phyloP scores from a whole-genome alignment of 768 basidiomycete genomes.

The Gloeostereum incarnatum region DNA sequence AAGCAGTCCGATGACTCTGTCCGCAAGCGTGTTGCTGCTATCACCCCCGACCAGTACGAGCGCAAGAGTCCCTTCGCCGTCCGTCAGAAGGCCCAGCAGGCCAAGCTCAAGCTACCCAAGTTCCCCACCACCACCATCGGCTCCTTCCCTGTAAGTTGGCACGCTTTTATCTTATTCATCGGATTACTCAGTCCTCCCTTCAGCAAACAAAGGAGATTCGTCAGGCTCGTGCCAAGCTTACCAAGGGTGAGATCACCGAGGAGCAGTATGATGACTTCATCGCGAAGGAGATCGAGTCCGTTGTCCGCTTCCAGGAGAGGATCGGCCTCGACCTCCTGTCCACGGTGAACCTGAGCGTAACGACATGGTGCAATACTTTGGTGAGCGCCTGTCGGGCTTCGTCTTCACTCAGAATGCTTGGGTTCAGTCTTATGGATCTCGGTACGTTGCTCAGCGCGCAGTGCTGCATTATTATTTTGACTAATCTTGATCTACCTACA shows the following conservation, averaged over 20 bases:
- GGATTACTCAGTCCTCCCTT: conserved; percentile 1
- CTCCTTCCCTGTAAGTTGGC: conserved; percentile 76
- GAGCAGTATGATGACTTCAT: conserved; percentile 95
- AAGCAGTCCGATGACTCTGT: conserved; percentile 87
- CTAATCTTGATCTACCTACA: conserved; percentile 15
- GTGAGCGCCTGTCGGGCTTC: conserved; percentile 90
- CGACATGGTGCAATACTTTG: conserved; percentile 99
- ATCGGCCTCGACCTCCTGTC: conserved; percentile 94
- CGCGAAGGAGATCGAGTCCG: conserved; percentile 90
- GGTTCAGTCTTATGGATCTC: conserved; percentile 99
- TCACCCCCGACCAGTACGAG: conserved; percentile 78
- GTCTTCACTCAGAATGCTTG: conserved; percentile 98
- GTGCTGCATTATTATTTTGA: conserved; percentile 3
- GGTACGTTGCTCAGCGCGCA: conserved; percentile 46
- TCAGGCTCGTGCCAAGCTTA: conserved; percentile 88
- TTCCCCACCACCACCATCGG: conserved; percentile 99
- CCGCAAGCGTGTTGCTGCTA: conserved; percentile 88
- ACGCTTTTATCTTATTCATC: not conserved
- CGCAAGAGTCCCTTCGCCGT: conserved; percentile 84
- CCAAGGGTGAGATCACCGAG: conserved; percentile 81
- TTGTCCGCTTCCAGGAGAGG: conserved; percentile 95
- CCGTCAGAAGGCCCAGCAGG: conserved; percentile 83
- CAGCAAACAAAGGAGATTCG: conserved; percentile 99
- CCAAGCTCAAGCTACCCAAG: conserved; percentile 85
- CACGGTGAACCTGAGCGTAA: conserved; percentile 99